Percentiles rank a stretch among this genome's conserved stretches.
phyloP scores from a whole-genome alignment of 345 rosid genomes.

The Lepidium didymum region DNA sequence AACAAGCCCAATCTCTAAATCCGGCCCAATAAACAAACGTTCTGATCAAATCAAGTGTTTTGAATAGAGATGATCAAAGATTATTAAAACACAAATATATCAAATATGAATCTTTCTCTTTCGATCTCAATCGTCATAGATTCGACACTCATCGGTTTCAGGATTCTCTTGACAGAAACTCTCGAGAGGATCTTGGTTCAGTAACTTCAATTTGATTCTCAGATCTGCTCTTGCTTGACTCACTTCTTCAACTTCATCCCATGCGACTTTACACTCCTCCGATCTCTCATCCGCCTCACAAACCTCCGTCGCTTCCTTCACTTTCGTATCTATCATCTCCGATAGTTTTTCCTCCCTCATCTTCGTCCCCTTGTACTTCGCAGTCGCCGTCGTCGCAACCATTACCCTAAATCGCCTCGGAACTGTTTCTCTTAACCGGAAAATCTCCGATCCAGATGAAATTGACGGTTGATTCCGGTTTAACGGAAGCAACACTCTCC shows the following conservation, averaged over 20 bases:
- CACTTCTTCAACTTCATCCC: constrained; percentile 93
- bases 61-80: too few species aligned
- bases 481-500: not conserved
- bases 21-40: not conserved
- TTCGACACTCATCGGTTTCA: constrained; percentile 68
- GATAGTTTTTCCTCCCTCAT: constrained; percentile 56
- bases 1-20: not conserved
- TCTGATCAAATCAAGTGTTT: too few species aligned
- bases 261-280: constrained; percentile 77
- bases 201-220: constrained; percentile 27
- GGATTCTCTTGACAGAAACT: constrained; percentile 67
- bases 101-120: too few species aligned
- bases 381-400: constrained; percentile 29
- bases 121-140: constrained; percentile 40
- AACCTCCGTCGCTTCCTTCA: constrained; percentile 66
- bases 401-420: not conserved
- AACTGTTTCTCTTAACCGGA: not conserved
- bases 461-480: not conserved
- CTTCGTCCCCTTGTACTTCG: constrained; percentile 64
- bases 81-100: too few species aligned
- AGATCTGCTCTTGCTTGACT: constrained; percentile 88
- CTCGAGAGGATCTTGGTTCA: constrained; percentile 53
- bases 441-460: not conserved
- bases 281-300: constrained; percentile 48
- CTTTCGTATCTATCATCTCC: constrained; percentile 66